Evolutionary conservation across 208 protist species (phyloP), one percentile per base, ranked within the genome.

Genomic region (Leptomonas pyrrhocoris): DNA sequence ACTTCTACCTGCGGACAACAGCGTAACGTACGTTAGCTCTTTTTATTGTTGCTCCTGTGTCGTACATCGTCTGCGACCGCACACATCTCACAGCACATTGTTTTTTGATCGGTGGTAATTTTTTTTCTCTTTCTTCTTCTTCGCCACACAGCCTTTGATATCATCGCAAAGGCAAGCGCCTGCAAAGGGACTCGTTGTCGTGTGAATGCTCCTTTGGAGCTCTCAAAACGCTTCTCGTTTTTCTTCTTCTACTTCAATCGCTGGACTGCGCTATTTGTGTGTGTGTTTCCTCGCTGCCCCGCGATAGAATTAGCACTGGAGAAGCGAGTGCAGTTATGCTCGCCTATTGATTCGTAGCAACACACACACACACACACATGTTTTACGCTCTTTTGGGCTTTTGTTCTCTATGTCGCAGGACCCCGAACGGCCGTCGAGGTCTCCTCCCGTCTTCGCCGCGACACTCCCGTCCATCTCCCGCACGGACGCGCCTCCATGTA

Each of bases 291-390:
- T 21, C 19, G 8, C 25, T 54, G n/a, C n/a, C n/a, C n/a, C n/a
- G n/a, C n/a, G n/a, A n/a, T n/a, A n/a, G n/a, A n/a, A n/a, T n/a
- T n/a, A n/a, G n/a, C n/a, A n/a, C n/a, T n/a, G n/a, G n/a, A n/a
- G n/a, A n/a, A n/a, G n/a, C n/a, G n/a, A n/a, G n/a, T n/a, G n/a
- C n/a, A n/a, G n/a, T n/a, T n/a, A n/a, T n/a, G n/a, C n/a, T n/a
- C n/a, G n/a, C n/a, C n/a, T 54, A 21, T 50, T 23, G 16, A 25
- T 42, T 7, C 12, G 38, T 11, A 65, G 13, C 18, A 34, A 31
- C 59, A 65, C 36, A 65, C 42, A 38, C 34, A 57, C 51, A 40
- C 51, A 57, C 18, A 30, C 51, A 57, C 51, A 57, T 50, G 45
- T 50, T n/a, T 42, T 42, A 42, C 38, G 13, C 9, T 21, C 54